Evolutionary conservation across 2,329 filamentous ascomycete species (phyloP).

Genomic region (Davidsoniella neocaledoniae): DNA sequence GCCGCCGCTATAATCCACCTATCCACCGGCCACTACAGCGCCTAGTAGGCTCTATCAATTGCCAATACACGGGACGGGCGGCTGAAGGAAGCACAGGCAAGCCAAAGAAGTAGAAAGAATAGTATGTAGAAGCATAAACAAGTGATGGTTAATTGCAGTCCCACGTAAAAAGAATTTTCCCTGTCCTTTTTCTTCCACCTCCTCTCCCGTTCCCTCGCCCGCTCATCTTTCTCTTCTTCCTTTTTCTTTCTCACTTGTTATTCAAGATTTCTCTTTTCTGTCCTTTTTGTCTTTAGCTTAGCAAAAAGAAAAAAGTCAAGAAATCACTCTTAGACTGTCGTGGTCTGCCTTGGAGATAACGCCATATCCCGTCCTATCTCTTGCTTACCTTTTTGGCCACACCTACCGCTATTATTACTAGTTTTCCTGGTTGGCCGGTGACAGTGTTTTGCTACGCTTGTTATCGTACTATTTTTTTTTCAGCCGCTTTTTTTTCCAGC

Average conservation of each 20-base stretch:
- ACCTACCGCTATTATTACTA: background rate
- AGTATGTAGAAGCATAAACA: no score
- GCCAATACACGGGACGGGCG: no score
- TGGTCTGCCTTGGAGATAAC: background rate
- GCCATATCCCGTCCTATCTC: slow-evolving; percentile 1
- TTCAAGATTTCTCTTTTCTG: background rate
- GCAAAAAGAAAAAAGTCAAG: background rate
- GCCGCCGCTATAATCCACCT: no score
- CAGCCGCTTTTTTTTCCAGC: background rate
- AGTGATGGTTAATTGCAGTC: no score
- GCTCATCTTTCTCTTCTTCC: slow-evolving; percentile 1
- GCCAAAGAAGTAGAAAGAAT: background rate
- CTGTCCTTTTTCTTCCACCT: background rate
- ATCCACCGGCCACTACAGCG: no score
- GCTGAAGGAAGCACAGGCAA: background rate
- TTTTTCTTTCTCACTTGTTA: background rate
- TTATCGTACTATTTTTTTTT: background rate
- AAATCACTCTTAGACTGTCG: background rate
- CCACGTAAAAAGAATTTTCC: background rate
- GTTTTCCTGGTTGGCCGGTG: slow-evolving; percentile 3
- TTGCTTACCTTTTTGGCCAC: slow-evolving; percentile 1
- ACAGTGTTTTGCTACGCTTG: slow-evolving; percentile 3
- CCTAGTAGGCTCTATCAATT: no score
- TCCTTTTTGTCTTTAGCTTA: background rate
- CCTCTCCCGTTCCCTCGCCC: background rate